Evolutionary conservation across 2,329 filamentous ascomycete species (phyloP).

Genomic region (Neonectria coccinea): DNA sequence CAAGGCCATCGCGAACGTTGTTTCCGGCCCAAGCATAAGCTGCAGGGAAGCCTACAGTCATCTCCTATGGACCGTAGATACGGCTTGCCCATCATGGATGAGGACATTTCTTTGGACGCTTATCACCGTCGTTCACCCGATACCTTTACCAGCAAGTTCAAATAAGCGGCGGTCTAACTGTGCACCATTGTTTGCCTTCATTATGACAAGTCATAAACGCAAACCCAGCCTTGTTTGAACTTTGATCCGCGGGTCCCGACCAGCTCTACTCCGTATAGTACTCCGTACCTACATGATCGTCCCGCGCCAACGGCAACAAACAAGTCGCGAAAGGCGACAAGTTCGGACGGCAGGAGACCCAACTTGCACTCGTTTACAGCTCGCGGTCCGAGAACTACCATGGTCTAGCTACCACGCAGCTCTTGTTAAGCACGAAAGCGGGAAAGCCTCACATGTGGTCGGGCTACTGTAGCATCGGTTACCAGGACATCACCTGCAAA

Average conservation of each 20-base stretch:
- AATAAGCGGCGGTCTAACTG: background rate
- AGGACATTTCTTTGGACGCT: background rate
- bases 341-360: background rate
- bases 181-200: conserved; percentile 6
- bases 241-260: conserved; percentile 13
- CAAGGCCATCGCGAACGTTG: background rate
- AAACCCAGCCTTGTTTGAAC: conserved; percentile 18
- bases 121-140: background rate
- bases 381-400: background rate
- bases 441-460: conserved; percentile 20
- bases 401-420: background rate
- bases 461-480: conserved; percentile 36
- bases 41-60: background rate
- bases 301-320: conserved; percentile 34
- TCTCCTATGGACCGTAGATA: background rate
- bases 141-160: background rate
- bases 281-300: conserved; percentile 41
- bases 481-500: conserved; percentile 29
- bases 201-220: conserved; percentile 24
- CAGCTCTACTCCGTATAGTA: too few relatives aligned
- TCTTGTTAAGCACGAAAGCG: conserved; percentile 13
- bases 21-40: background rate
- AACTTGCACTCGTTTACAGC: conserved; percentile 12
- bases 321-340: conserved; percentile 1
- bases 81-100: background rate